Evolutionary conservation across 176 grass and related monocot species (phyloP), one percentile per base, ranked within the genome.

Genomic region (Avena eriantha): DNA sequence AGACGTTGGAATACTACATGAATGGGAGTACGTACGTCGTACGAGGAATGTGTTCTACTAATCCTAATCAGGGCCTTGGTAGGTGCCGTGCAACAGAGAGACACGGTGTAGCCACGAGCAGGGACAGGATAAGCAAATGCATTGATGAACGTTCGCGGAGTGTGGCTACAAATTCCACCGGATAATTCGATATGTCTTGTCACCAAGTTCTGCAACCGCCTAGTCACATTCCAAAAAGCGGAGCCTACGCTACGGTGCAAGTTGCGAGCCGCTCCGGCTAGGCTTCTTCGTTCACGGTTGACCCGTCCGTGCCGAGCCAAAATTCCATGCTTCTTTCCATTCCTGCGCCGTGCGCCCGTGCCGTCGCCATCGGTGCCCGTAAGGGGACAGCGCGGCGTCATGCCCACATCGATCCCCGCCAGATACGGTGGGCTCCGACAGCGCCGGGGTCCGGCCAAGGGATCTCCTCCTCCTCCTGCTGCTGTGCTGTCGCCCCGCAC

Each of bases 281-380:
- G 69, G 11, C 39, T 41, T 41, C 7, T 5, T 47, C 13, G 41
- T 15, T 15, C 21, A 21, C 41, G 58, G 22, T 65, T 80, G 58
- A 63, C 71, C 31, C 23, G 35, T 18, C 45, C 33, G 8, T 17
- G 26, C 17, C 1, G 10, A 46, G 16, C 24, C 23, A 51, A 54
- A 18, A 18, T 45, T 39, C 24, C 64, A 3, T 7, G 84, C 18
- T 19, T 12, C 39, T 4, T 4, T 83, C 17, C 26, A 1, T 16
- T 49, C 18, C 23, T 22, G 55, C 6, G 46, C 34, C 17, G 80
- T 29, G 29, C 29, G 29, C 29, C 29, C 29, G 29, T 78, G 73
- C 74, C 81, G 82, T 89, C 71, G 82, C 82, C 63, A 45, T 79
- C 82, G 66, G 21, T 16, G 87, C 22, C 80, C n/a, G 46, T 21